Conservation (phyloP, 257 asterid genomes). For the Solanum ahanhuiri region DNA sequence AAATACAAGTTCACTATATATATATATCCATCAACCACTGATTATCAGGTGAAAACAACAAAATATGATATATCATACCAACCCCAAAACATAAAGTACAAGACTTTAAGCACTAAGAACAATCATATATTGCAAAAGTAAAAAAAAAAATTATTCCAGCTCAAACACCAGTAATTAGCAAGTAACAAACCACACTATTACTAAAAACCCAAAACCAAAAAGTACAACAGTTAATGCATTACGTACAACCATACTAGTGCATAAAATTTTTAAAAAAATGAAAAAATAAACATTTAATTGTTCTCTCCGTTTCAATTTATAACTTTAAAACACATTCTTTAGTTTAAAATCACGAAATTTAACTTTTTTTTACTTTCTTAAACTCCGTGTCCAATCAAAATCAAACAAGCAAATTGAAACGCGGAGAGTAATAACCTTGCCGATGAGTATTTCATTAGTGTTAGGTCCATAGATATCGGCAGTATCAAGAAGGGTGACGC, state of each 20-base stretch:
- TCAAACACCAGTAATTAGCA: neutral
- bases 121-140: neutral
- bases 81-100: neutral
- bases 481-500: slow-evolving; percentile 31
- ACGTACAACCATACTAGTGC: neutral
- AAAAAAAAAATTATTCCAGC: neutral
- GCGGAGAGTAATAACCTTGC: slow-evolving; percentile 11
- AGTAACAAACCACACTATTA: neutral
- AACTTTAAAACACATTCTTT: no score
- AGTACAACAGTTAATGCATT: neutral
- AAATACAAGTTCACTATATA: no score
- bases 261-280: neutral
- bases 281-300: neutral
- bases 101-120: neutral
- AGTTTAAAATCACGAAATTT: neutral
- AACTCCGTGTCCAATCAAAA: fast-evolving
- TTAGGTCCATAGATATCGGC: slow-evolving; percentile 27
- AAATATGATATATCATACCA: neutral
- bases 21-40: neutral
- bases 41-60: neutral
- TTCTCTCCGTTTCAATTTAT: no score
- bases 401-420: fast-evolving
- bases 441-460: slow-evolving; percentile 31
- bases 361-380: neutral
- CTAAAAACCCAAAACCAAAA: neutral